Evolutionary conservation across 2,329 filamentous ascomycete genomes (phyloP).

Genomic region (Cadophora malorum): DNA sequence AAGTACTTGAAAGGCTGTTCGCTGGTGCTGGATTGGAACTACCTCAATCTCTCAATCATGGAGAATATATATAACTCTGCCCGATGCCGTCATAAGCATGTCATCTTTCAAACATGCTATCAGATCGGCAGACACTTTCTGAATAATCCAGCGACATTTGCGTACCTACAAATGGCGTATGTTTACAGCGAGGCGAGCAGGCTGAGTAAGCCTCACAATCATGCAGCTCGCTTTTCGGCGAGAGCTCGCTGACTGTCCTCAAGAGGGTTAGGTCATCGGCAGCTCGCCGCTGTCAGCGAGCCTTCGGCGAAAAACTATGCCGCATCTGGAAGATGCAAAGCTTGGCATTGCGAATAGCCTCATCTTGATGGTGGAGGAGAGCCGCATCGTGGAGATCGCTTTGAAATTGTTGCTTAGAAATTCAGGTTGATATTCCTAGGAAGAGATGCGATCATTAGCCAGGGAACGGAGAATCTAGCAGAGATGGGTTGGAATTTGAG

Average conservation of each 20-base stretch:
- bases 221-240: background rate
- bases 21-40: background rate
- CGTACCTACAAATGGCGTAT: conserved; percentile 6
- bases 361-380: conserved; percentile 10
- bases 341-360: conserved; percentile 19
- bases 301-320: background rate
- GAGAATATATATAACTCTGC: conserved; percentile 7
- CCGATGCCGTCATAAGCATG: conserved; percentile 1
- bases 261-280: background rate
- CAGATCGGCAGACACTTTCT: background rate
- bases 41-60: background rate
- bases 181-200: conserved; percentile 7
- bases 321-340: background rate
- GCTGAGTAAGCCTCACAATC: conserved; percentile 15
- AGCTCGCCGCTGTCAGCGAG: conserved; percentile 4
- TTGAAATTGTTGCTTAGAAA: conserved; percentile 18
- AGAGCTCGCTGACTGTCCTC: background rate
- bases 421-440: background rate
- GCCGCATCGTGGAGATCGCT: background rate
- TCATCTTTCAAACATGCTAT: background rate
- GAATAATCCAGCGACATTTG: conserved; percentile 16
- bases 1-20: no score
- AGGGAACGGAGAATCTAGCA: background rate
- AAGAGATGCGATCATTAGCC: background rate
- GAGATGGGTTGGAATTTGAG: background rate